Percentiles rank a stretch among this genome's conserved stretches.
Evolutionary conservation across 2,329 filamentous ascomycete genomes (phyloP).

Genomic region (Aspergillus tubingensis): DNA sequence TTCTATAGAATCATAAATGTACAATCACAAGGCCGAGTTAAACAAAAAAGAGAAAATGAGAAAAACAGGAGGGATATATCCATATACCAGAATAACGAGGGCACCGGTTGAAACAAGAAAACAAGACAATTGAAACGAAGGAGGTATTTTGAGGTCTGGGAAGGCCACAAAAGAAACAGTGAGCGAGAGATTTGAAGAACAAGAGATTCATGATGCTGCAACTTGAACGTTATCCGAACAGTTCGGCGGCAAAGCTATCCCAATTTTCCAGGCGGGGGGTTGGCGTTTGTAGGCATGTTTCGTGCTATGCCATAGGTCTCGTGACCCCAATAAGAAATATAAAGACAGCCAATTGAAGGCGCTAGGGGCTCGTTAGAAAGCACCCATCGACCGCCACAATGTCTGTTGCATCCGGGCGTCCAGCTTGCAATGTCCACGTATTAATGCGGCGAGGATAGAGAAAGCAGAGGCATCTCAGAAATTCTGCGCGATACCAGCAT

Average conservation of each 20-base stretch:
- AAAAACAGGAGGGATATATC: slow-evolving; percentile 2
- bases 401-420: not conserved
- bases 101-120: slow-evolving; percentile 2
- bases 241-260: not conserved
- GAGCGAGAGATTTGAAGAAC: not conserved
- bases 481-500: slow-evolving; percentile 93
- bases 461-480: slow-evolving; percentile 60
- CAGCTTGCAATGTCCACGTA: not conserved
- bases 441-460: not conserved
- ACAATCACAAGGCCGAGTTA: slow-evolving; percentile 10
- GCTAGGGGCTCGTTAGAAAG: no score
- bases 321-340: not conserved
- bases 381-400: not conserved
- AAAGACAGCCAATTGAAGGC: not conserved
- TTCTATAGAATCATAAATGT: slow-evolving; percentile 13
- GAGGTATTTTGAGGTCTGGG: not conserved
- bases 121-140: not conserved
- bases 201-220: not conserved
- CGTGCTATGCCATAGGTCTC: not conserved
- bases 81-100: slow-evolving; percentile 3
- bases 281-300: not conserved
- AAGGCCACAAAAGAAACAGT: slow-evolving; percentile 7
- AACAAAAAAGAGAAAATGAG: not conserved
- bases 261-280: not conserved
- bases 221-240: not conserved